phyloP scores from a whole-genome alignment of 2,329 filamentous ascomycete genomes.

The Akanthomyces lecanii region DNA sequence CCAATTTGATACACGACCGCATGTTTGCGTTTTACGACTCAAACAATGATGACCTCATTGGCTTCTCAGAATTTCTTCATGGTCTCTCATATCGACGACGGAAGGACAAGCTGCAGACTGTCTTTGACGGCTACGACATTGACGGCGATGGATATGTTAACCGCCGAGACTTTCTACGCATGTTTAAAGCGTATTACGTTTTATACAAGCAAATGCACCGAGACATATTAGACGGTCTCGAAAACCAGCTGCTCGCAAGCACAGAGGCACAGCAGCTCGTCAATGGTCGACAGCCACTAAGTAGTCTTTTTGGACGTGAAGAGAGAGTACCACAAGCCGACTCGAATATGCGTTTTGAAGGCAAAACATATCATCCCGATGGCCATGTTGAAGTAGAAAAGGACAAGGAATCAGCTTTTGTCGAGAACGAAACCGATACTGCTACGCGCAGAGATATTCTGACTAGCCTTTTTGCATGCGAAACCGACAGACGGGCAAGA shows the following conservation, averaged over 20 bases:
- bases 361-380: conserved; percentile 59
- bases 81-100: conserved; percentile 69
- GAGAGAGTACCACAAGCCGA: conserved; percentile 63
- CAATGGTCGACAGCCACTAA: conserved; percentile 69
- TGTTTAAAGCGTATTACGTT: conserved; percentile 90
- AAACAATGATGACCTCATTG: conserved; percentile 82
- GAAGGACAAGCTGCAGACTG: conserved; percentile 65
- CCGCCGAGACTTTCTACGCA: conserved; percentile 80
- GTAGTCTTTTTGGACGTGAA: conserved; percentile 68
- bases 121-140: conserved; percentile 88
- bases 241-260: conserved; percentile 73
- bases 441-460: conserved; percentile 59
- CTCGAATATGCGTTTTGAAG: conserved; percentile 52
- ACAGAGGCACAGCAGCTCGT: conserved; percentile 73
- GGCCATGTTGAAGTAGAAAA: conserved; percentile 63
- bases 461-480: conserved; percentile 45
- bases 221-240: conserved; percentile 73
- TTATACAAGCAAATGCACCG: conserved; percentile 85
- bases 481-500: conserved; percentile 27
- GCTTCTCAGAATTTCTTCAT: conserved; percentile 85
- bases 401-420: conserved; percentile 52
- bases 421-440: conserved; percentile 56
- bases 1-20: conserved; percentile 90
- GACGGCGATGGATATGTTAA: conserved; percentile 83
- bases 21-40: conserved; percentile 97